These are phyloP conservation scores for Colletotrichum karsti DNA, from an alignment of 2,329 filamentous ascomycete species.

Conservation along the genomic window DNA sequence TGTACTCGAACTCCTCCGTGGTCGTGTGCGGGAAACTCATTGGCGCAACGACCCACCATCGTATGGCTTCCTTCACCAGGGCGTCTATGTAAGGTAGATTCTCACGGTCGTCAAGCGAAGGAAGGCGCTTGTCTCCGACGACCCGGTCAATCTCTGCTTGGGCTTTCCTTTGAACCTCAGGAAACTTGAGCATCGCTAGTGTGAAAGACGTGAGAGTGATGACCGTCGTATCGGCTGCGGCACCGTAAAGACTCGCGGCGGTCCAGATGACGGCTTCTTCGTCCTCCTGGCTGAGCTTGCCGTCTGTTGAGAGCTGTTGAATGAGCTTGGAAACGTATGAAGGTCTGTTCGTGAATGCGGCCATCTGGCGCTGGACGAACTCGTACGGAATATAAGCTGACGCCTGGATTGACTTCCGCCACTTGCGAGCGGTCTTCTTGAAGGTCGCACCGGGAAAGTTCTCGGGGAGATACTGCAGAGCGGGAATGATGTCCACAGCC, in stretches of 20 bases:
- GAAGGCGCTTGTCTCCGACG: slow-evolving; percentile 38
- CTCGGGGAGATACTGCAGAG: slow-evolving; percentile 38
- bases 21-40: slow-evolving; percentile 49
- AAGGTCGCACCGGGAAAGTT: slow-evolving; percentile 40
- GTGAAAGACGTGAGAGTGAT: slow-evolving; percentile 32
- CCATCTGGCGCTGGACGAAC: slow-evolving; percentile 39
- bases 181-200: slow-evolving; percentile 35
- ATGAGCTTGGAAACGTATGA: slow-evolving; percentile 40
- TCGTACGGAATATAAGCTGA: slow-evolving; percentile 37
- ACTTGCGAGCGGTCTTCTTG: slow-evolving; percentile 37
- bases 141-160: slow-evolving; percentile 37
- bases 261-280: slow-evolving; percentile 35
- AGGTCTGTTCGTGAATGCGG: slow-evolving; percentile 10
- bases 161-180: slow-evolving; percentile 33
- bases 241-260: slow-evolving; percentile 38
- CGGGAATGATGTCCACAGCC: slow-evolving; percentile 42
- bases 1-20: slow-evolving; percentile 29
- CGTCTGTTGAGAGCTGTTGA: slow-evolving; percentile 18
- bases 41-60: slow-evolving; percentile 42
- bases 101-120: slow-evolving; percentile 35
- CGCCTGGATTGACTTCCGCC: slow-evolving; percentile 31
- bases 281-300: slow-evolving; percentile 25
- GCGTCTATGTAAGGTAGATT: slow-evolving; percentile 40
- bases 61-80: slow-evolving; percentile 38
- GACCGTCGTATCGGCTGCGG: slow-evolving; percentile 39